phyloP scores from a whole-genome alignment of 768 basidiomycete genomes.

The Mycena galericulata region DNA sequence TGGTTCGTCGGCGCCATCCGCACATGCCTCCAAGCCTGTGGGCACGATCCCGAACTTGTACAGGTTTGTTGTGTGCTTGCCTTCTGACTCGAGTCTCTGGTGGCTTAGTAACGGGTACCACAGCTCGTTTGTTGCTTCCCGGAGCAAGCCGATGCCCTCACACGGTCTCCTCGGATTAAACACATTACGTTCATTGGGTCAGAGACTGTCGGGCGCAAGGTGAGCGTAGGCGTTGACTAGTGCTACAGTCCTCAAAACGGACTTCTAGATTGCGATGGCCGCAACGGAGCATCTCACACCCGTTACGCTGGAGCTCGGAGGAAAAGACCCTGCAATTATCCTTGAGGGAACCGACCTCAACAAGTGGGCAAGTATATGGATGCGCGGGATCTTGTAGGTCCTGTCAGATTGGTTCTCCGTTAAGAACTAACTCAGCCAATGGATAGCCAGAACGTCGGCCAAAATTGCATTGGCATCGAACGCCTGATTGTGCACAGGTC shows the following conservation, averaged over 20 bases:
- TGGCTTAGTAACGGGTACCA: background rate
- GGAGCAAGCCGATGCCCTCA: slow-evolving; percentile 85
- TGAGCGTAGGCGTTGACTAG: slow-evolving; percentile 39
- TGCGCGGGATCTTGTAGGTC: slow-evolving; percentile 92
- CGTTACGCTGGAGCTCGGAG: slow-evolving; percentile 93
- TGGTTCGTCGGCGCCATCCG: slow-evolving; percentile 88
- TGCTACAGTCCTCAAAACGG: background rate
- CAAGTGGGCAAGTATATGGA: slow-evolving; percentile 84
- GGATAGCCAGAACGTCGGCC: slow-evolving; percentile 88
- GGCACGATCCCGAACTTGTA: slow-evolving; percentile 88
- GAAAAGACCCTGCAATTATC: slow-evolving; percentile 94
- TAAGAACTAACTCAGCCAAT: background rate
- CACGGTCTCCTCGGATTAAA: slow-evolving; percentile 81
- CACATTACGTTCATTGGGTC: slow-evolving; percentile 97
- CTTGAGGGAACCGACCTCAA: slow-evolving; percentile 87
- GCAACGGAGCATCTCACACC: slow-evolving; percentile 92
- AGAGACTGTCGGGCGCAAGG: slow-evolving; percentile 81
- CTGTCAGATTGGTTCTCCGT: background rate
- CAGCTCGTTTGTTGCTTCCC: slow-evolving; percentile 91
- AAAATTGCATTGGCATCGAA: slow-evolving; percentile 98
- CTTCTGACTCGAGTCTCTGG: background rate
- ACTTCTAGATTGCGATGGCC: slow-evolving; percentile 76
- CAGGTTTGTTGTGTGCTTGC: slow-evolving; percentile 61
- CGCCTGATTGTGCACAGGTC: slow-evolving; percentile 86
- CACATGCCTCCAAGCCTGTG: slow-evolving; percentile 81